Evolutionary conservation across 805 yeast genomes (phyloP), one percentile per base, ranked within the genome.

Genomic region (Hermanozyma aechmeae): DNA sequence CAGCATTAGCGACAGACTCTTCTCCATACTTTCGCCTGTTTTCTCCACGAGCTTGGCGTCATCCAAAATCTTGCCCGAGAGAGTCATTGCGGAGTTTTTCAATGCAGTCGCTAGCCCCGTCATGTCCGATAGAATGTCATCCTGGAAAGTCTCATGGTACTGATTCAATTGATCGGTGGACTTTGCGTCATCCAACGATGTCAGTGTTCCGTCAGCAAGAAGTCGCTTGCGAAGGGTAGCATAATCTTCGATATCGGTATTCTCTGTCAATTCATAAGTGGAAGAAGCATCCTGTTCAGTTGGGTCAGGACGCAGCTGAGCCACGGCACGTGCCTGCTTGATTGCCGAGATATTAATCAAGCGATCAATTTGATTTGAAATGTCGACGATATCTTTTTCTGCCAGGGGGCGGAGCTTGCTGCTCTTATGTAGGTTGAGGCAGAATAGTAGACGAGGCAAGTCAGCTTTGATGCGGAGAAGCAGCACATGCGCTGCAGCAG

Each of bases 81-180:
- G 58, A 5, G 45, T 41, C 17, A 58, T 37, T 1, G 79, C 78
- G 13, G 73, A 67, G 15, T 50, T 46, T 36, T 67, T 71, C 37
- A 74, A 59, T 6, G 57, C 50, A 6, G 59, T 42, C 0, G 76
- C 74, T 50, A 74, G 59, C 13, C 56, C 63, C 3, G 65, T 45
- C 27, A 74, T 52, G 23, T 74, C 78, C 16, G 47, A 49, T 18
- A 73, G 44, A 11, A 74, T 50, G 22, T 66, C 68, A 21, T 66
- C 66, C 45, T 74, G 80, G 15, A 60, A 33, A 8, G 56, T 49
- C 32, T 61, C 68, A 39, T 63, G 68, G 43, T 58, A 58, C 7
- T 50, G 48, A 35, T 63, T 62, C 26, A 37, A 35, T 16, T 38
- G 31, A 15, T 50, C 53, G 10, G 36, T 25, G 13, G 32, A 10